Evolutionary conservation across 2,329 filamentous ascomycete species (phyloP), one percentile per base, ranked within the genome.

Genomic region (Penicillium sp.): DNA sequence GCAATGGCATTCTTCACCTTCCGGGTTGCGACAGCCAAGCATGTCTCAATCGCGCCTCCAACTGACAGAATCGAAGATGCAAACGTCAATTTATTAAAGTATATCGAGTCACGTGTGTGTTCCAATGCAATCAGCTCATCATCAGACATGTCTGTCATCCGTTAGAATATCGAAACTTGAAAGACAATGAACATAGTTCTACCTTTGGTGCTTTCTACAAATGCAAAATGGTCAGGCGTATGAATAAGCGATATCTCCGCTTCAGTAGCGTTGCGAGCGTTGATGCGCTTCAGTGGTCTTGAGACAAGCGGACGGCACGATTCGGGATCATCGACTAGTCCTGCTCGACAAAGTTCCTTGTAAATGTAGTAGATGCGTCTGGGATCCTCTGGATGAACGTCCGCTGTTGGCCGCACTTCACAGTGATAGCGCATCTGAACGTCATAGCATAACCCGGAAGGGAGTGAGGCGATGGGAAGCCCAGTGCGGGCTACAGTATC

Each of bases 371-470:
- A 87, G 52, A 98, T 96, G 15, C 93, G 83, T 26, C 88, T 78
- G 1, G 93, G 93, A 61, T 98, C 93, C 68, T 98, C 93, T 0
- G 93, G 93, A 63, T 98, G 93, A 45, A 94, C 84, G 21, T 91
- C 85, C 17, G 73, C 69, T 3, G 73, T 71, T 3, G 77, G 73
- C 17, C 88, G 83, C 15, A 87, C 83, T 64, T 96, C 95, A 48
- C 89, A 87, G 66, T 98, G 93, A 53, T 94, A 85, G 53, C 93
- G 88, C 93, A 98, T 98, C 29, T 91, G 82, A 50, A 88, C 83
- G 71, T 98, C 93, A 65, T 97, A 98, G 57, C 87, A 91, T 53
- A 85, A 82, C 3, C 87, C 87, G 0, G 86, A 90, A 0, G 84
- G 80, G 1, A 87, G 73, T 22, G 80, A 69, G 2, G 70, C 64